phyloP scores from a whole-genome alignment of 2,329 filamentous ascomycete species.

The Colletotrichum lentis region DNA sequence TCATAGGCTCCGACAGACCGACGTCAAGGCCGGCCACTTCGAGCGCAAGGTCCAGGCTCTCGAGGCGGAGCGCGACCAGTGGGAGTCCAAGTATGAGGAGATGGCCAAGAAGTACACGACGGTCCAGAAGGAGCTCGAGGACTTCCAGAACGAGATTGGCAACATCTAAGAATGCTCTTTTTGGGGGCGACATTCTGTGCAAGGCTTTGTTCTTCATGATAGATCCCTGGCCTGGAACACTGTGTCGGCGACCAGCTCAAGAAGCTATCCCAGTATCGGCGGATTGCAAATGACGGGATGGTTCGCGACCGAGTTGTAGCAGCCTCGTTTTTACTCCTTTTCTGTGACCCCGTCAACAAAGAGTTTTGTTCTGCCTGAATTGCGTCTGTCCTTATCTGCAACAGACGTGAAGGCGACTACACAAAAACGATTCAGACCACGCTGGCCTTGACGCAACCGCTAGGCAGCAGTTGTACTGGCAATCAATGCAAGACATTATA shows the following conservation, averaged over 20 bases:
- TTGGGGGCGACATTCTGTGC: conserved; percentile 32
- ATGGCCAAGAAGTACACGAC: conserved; percentile 88
- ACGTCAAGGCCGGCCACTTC: conserved; percentile 98
- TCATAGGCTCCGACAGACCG: conserved; percentile 92
- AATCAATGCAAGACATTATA: conserved; percentile 36
- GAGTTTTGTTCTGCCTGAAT: conserved; percentile 33
- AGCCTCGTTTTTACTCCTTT: conserved; percentile 35
- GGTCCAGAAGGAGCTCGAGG: conserved; percentile 89
- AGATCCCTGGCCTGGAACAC: conserved; percentile 31
- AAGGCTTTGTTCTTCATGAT: conserved; percentile 27
- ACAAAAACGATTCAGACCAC: conserved; percentile 21
- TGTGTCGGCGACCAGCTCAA: conserved; percentile 32
- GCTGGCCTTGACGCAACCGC: conserved; percentile 29
- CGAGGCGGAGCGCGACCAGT: conserved; percentile 89
- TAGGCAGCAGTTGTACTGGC: conserved; percentile 16
- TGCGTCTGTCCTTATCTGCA: conserved; percentile 10
- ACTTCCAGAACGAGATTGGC: conserved; percentile 89
- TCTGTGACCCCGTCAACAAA: conserved; percentile 33
- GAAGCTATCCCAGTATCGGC: conserved; percentile 31
- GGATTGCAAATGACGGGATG: conserved; percentile 33
- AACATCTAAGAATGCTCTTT: conserved; percentile 73
- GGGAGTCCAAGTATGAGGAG: conserved; percentile 98
- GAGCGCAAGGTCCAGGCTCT: conserved; percentile 99
- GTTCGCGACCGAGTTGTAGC: conserved; percentile 33
- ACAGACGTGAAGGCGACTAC: conserved; percentile 15